Conservation (phyloP, 2,329 filamentous ascomycete species). For the Pseudogymnoascus sp. region DNA sequence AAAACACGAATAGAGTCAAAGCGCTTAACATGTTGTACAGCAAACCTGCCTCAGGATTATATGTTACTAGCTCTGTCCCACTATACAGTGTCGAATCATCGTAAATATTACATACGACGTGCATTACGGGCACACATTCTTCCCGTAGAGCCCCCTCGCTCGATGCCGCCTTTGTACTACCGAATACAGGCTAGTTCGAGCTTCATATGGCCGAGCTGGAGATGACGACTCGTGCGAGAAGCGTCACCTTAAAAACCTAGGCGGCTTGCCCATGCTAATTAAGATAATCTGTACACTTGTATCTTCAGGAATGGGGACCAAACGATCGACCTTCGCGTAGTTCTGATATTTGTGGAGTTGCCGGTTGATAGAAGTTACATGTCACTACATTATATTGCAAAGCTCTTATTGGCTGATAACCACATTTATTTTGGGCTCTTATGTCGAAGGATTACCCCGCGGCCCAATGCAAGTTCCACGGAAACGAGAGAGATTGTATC, state of each 20-base stretch:
- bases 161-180: neutral
- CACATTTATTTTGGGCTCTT: neutral
- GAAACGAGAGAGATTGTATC: neutral
- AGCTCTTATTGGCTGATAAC: neutral
- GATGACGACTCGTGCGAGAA: neutral
- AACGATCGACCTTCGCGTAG: neutral
- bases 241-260: neutral
- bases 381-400: neutral
- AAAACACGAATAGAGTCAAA: neutral
- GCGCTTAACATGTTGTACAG: neutral
- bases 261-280: neutral
- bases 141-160: neutral
- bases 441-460: neutral
- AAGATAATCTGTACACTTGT: neutral
- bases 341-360: neutral
- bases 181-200: neutral
- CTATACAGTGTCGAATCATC: neutral
- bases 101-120: neutral
- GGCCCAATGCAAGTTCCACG: neutral
- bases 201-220: neutral
- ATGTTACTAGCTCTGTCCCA: neutral
- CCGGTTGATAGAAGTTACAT: neutral
- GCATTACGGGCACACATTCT: neutral
- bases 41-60: neutral
- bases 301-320: neutral